Evolutionary conservation across 495 filamentous ascomycete genomes (phyloP).

Genomic region (Penicillium antarcticum): DNA sequence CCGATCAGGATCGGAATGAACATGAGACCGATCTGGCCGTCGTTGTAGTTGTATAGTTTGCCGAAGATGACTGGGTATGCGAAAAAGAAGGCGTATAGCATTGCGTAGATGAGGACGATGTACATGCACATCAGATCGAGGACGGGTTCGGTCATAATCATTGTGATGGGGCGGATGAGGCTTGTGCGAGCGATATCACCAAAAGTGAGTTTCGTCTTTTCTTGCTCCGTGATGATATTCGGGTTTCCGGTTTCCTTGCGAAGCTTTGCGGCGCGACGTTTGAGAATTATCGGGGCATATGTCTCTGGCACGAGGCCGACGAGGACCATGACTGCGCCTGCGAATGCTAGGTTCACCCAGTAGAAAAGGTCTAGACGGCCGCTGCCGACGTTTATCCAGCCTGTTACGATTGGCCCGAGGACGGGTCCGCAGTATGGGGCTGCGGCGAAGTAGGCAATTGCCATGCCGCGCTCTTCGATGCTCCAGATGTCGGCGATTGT

Average conservation of each 20-base stretch:
- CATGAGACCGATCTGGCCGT: slow-evolving; percentile 32
- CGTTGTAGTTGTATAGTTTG: slow-evolving; percentile 46
- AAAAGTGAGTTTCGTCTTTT: slow-evolving; percentile 22
- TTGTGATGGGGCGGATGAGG: slow-evolving; percentile 34
- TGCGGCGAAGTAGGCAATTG: slow-evolving; percentile 55
- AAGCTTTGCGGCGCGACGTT: slow-evolving; percentile 49
- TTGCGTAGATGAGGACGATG: slow-evolving; percentile 64
- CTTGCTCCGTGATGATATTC: slow-evolving; percentile 52
- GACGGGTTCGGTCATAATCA: slow-evolving; percentile 50
- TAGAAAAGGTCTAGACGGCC: slow-evolving; percentile 58
- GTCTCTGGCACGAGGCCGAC: slow-evolving; percentile 57
- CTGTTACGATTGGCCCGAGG: slow-evolving; percentile 55
- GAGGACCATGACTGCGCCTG: slow-evolving; percentile 47
- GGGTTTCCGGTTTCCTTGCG: slow-evolving; percentile 56
- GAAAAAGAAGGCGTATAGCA: slow-evolving; percentile 72
- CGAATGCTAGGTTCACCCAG: slow-evolving; percentile 31
- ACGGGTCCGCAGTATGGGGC: slow-evolving; percentile 55
- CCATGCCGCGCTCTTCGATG: slow-evolving; percentile 56
- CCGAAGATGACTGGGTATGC: slow-evolving; percentile 64
- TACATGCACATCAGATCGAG: slow-evolving; percentile 61
- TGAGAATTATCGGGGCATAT: slow-evolving; percentile 59
- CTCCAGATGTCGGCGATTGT: slow-evolving; percentile 59
- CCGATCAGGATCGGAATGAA: slow-evolving; percentile 35
- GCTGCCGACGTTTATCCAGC: slow-evolving; percentile 50
- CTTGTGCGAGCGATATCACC: slow-evolving; percentile 46